phyloP scores from a whole-genome alignment of 2,329 filamentous ascomycete genomes.

The Cadophora gregata region DNA sequence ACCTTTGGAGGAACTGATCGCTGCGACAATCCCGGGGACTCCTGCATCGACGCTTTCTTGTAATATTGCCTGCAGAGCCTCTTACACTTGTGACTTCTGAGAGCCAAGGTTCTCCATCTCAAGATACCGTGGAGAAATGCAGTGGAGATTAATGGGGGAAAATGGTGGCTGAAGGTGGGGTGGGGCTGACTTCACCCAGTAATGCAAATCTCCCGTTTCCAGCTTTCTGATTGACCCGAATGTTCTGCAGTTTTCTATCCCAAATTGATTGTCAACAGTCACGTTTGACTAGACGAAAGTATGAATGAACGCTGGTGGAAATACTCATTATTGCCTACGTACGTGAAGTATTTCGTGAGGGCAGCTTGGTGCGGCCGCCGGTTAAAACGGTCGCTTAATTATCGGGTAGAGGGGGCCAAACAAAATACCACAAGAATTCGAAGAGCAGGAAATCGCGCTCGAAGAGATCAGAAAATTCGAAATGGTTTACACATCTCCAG shows the following conservation, averaged over 20 bases:
- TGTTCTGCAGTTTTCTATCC: not conserved
- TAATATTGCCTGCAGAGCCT: constrained; percentile 15
- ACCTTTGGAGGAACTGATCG: constrained; percentile 24
- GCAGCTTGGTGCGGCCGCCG: not conserved
- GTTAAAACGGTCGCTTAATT: not conserved
- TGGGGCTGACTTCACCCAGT: not conserved
- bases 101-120: not conserved
- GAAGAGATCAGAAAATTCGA: not conserved
- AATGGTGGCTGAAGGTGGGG: not conserved
- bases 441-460: not conserved
- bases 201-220: not conserved
- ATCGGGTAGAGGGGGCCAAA: not conserved
- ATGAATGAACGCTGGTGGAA: not conserved
- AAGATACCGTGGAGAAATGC: not conserved
- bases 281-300: not conserved
- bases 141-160: not conserved
- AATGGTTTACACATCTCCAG: too few species aligned
- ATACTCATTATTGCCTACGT: too few species aligned
- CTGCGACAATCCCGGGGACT: constrained; percentile 26
- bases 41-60: constrained; percentile 18
- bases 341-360: not conserved
- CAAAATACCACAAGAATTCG: not conserved
- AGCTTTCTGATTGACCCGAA: not conserved
- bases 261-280: not conserved
- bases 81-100: not conserved